Base-by-base conservation (phyloP, 192 early-diverging fungal species). In the Entomortierella lignicola region DNA sequence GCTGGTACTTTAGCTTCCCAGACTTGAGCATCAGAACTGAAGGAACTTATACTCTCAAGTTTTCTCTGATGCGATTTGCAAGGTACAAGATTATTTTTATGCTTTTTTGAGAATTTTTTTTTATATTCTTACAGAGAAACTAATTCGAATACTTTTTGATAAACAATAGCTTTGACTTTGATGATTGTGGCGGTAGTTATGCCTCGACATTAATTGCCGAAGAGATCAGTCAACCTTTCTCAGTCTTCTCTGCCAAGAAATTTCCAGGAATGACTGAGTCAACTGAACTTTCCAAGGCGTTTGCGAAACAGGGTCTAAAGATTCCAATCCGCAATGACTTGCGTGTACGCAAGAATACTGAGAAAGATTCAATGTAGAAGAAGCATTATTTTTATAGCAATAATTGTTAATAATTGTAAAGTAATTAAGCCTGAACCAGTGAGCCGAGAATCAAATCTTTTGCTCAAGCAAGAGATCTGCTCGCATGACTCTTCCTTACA, bases 201-300 rank as follows among this genome's bases (percentile, higher is more conserved):
- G 82, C 86, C 15, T 75, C 72, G 13, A 56, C 88, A 13, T 69
- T 87, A 31, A 77, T 94, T 53, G 67, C 88, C 2, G 83, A 84
- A 50, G 79, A 83, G 0, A 88, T 82, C 67, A 90, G 90, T 2
- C 79, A 92, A n/a, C 85, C 87, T 26, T 94, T 94, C 63, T 90
- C 89, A 21, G 92, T 94, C 41, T 94, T 86, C 69, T 94, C 92
- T 6, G 90, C 91, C 39, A 94, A 94, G 72, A 92, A 92, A 58
- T 94, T 92, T 60, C 92, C 92, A 0, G 92, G 92, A 55, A 94
- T 94, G 92, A 94, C 90, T 90, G 92, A 94, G 85, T 94, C 92
- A 11, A 92, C 91, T 15, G 81, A 88, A 18, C 55, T 94, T 25
- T 92, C 92, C 7, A 90, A 90, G 69, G 82, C 89, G 15, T 86